phyloP scores from a whole-genome alignment of 2,329 filamentous ascomycete genomes.

The Xenosphaeropsis pyriputrescens region DNA sequence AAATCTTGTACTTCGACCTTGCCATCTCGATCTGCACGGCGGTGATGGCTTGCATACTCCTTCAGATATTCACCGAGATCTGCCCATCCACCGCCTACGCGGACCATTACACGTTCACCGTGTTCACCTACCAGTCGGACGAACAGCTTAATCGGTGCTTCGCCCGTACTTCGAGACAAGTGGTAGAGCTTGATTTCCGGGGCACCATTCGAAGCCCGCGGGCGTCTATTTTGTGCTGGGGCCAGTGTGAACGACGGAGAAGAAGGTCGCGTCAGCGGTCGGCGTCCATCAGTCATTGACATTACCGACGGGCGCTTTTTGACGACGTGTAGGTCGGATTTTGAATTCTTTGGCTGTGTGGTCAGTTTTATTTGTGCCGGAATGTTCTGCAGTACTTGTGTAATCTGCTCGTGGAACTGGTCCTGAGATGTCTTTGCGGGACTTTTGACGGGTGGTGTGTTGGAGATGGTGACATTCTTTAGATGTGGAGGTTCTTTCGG shows the following conservation, averaged over 20 bases:
- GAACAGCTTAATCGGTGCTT: slow-evolving; percentile 86
- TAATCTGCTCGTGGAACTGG: slow-evolving; percentile 67
- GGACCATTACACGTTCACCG: slow-evolving; percentile 91
- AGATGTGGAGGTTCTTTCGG: slow-evolving; percentile 11
- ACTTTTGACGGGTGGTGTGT: slow-evolving; percentile 6
- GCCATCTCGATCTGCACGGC: slow-evolving; percentile 37
- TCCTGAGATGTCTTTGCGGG: slow-evolving; percentile 30
- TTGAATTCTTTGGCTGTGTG: slow-evolving; percentile 26
- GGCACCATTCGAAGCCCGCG: slow-evolving; percentile 33
- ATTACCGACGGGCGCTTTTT: slow-evolving; percentile 17
- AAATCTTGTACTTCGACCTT: slow-evolving; percentile 45
- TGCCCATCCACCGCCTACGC: slow-evolving; percentile 95
- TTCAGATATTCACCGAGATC: slow-evolving; percentile 90
- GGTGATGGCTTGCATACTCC: slow-evolving; percentile 86
- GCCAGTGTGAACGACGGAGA: slow-evolving; percentile 58
- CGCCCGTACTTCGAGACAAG: slow-evolving; percentile 67
- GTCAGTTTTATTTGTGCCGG: slow-evolving; percentile 68
- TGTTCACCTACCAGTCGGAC: slow-evolving; percentile 83
- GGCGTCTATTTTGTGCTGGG: slow-evolving; percentile 37
- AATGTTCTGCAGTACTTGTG: slow-evolving; percentile 61
- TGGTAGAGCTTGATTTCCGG: slow-evolving; percentile 87
- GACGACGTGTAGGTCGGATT: slow-evolving; percentile 15
- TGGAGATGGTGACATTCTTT: slow-evolving; percentile 10
- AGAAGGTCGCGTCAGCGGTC: slow-evolving; percentile 26
- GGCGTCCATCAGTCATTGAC: slow-evolving; percentile 10